These are phyloP conservation scores for Microsporum canis DNA, from an alignment of 2,329 filamentous ascomycete species.

Conservation along the genomic window DNA sequence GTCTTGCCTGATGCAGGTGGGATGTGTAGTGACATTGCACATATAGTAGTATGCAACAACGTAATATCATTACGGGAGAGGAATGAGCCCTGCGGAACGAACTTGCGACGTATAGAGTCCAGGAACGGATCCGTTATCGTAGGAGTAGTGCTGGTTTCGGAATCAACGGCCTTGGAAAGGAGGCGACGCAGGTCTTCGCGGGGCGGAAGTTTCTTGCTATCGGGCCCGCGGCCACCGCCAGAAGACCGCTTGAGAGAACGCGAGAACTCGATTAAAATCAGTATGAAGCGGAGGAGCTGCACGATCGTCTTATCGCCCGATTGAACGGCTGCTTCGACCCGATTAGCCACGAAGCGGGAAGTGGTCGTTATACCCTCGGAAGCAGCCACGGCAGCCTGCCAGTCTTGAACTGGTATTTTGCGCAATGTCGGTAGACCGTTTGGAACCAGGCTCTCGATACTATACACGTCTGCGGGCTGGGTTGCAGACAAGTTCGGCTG, in stretches of 20 bases:
- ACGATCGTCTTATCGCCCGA: slow-evolving; percentile 32
- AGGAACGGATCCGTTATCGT: slow-evolving; percentile 30
- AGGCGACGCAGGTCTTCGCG: slow-evolving; percentile 31
- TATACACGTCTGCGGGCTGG: slow-evolving; percentile 38
- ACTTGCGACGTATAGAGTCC: slow-evolving; percentile 32
- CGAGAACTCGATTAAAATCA: slow-evolving; percentile 34
- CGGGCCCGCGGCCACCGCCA: slow-evolving; percentile 21
- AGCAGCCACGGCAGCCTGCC: slow-evolving; percentile 30
- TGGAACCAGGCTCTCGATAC: slow-evolving; percentile 33
- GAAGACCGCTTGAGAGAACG: slow-evolving; percentile 23
- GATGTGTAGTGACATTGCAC: slow-evolving; percentile 36
- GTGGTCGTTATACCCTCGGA: slow-evolving; percentile 28
- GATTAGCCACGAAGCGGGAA: slow-evolving; percentile 36
- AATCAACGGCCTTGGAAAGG: slow-evolving; percentile 22
- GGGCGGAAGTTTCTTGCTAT: slow-evolving; percentile 31
- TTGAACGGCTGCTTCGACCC: slow-evolving; percentile 30
- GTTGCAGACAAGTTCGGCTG: slow-evolving; percentile 32
- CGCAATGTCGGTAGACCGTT: slow-evolving; percentile 32
- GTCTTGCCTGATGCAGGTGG: slow-evolving; percentile 29
- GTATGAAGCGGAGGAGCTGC: slow-evolving; percentile 36
- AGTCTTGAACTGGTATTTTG: slow-evolving; percentile 34
- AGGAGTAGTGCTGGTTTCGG: slow-evolving; percentile 12
- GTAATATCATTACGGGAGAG: slow-evolving; percentile 32
- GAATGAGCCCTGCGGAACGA: slow-evolving; percentile 28
- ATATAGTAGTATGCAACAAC: slow-evolving; percentile 36